Evolutionary conservation across 2,329 filamentous ascomycete species (phyloP).

Genomic region (Cucurbitaria berberidis): DNA sequence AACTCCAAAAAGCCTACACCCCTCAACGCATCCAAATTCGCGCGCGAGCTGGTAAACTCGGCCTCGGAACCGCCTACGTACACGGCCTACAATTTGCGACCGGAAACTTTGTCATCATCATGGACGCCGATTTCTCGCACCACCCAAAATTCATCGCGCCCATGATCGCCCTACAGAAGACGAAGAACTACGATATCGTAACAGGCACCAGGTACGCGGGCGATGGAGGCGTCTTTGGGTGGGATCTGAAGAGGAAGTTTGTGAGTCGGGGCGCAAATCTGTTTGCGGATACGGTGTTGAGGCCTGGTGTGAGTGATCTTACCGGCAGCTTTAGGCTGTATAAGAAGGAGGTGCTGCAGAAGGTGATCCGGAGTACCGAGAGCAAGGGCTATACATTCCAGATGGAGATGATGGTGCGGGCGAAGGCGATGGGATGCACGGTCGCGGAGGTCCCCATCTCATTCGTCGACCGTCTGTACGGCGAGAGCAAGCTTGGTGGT

Average conservation of each 20-base stretch:
- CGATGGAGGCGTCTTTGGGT: constrained; percentile 85
- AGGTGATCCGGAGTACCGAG: constrained; percentile 88
- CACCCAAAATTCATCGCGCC: constrained; percentile 98
- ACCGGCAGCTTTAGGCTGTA: constrained; percentile 95
- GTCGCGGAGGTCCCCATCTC: constrained; percentile 96
- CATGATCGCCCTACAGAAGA: constrained; percentile 85
- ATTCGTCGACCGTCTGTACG: constrained; percentile 91
- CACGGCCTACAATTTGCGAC: constrained; percentile 89
- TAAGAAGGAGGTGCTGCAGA: constrained; percentile 86
- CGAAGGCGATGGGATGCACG: constrained; percentile 92
- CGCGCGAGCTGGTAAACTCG: constrained; percentile 90
- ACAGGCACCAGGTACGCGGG: constrained; percentile 94
- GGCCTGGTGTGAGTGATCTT: constrained; percentile 92
- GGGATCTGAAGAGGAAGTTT: constrained; percentile 84
- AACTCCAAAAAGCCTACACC: constrained; percentile 85
- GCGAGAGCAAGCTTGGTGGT: constrained; percentile 91
- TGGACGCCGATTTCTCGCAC: constrained; percentile 99
- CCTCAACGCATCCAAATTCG: constrained; percentile 79
- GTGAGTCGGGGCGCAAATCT: constrained; percentile 89
- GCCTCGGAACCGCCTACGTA: constrained; percentile 95
- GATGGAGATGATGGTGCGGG: constrained; percentile 99
- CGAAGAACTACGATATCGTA: constrained; percentile 89
- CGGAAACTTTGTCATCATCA: constrained; percentile 98
- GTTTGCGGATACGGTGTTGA: constrained; percentile 91
- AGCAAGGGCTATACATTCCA: constrained; percentile 99